Evolutionary conservation across 148 eudicot genomes (phyloP).

Genomic region (Persicaria maculosa): DNA sequence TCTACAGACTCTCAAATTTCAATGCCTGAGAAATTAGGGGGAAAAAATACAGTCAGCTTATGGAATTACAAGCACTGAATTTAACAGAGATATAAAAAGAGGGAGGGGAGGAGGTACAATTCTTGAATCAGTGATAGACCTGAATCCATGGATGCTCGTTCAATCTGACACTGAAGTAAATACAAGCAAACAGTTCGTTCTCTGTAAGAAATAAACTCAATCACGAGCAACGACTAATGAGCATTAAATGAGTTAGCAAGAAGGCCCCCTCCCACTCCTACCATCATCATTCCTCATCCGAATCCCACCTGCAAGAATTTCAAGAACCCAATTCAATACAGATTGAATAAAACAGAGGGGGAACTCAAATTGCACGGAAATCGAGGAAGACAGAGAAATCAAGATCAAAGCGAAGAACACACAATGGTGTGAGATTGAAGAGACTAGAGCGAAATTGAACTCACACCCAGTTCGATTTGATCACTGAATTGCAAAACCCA

Average conservation of each 20-base stretch:
- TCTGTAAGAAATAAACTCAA: background rate
- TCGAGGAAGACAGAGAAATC: background rate
- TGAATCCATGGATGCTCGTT: slow-evolving; percentile 8
- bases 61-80: background rate
- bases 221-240: slow-evolving; percentile 5
- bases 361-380: background rate
- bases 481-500: background rate
- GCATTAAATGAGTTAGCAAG: slow-evolving; percentile 2
- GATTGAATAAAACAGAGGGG: too few species aligned
- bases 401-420: background rate
- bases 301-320: background rate
- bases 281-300: slow-evolving; percentile 4
- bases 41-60: background rate
- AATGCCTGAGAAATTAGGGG: background rate
- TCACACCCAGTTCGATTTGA: slow-evolving; percentile 3
- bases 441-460: background rate
- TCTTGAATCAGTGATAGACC: background rate
- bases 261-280: too few species aligned
- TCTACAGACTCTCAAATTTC: background rate
- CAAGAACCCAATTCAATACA: background rate
- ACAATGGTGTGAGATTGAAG: background rate
- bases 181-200: slow-evolving; percentile 6
- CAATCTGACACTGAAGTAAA: slow-evolving; percentile 8
- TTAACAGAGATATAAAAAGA: background rate
- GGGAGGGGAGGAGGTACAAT: background rate